Conservation (phyloP, 2,329 filamentous ascomycete genomes). For the Fusarium cyanostomum region DNA sequence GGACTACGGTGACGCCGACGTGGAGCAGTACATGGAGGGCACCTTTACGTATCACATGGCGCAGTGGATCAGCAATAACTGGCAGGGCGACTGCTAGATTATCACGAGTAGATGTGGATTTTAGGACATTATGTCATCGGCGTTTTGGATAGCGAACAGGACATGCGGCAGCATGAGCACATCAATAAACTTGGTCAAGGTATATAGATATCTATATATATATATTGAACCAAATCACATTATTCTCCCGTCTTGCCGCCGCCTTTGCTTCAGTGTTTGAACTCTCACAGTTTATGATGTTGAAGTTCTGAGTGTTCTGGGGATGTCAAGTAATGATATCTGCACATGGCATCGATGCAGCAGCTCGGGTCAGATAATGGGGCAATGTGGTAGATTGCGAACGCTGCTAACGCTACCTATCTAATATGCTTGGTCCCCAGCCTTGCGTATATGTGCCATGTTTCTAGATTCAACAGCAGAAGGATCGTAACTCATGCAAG, state of each 20-base stretch:
- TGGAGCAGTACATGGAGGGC: conserved; percentile 62
- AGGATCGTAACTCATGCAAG: conserved; percentile 44
- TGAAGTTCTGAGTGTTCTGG: not conserved
- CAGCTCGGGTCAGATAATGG: not conserved
- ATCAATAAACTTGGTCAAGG: not conserved
- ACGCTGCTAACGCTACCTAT: conserved; percentile 31
- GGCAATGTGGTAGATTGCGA: conserved; percentile 33
- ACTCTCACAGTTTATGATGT: not conserved
- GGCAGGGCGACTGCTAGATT: conserved; percentile 58
- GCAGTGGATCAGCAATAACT: conserved; percentile 68
- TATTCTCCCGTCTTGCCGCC: too few species aligned
- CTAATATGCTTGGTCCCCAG: conserved; percentile 23
- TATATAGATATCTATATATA: too few species aligned
- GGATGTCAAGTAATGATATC: too few species aligned
- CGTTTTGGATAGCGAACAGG: conserved; percentile 12
- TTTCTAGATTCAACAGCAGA: conserved; percentile 21
- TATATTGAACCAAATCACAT: conserved; percentile 7
- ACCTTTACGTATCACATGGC: conserved; percentile 66
- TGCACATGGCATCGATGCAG: too few species aligned
- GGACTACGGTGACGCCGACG: conserved; percentile 58
- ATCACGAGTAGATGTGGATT: not conserved
- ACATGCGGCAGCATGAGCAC: not conserved
- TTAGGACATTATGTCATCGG: not conserved
- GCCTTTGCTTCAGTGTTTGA: not conserved
- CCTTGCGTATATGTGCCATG: conserved; percentile 20